phyloP scores from a whole-genome alignment of 2,329 filamentous ascomycete genomes.

The Penicillium sp. region DNA sequence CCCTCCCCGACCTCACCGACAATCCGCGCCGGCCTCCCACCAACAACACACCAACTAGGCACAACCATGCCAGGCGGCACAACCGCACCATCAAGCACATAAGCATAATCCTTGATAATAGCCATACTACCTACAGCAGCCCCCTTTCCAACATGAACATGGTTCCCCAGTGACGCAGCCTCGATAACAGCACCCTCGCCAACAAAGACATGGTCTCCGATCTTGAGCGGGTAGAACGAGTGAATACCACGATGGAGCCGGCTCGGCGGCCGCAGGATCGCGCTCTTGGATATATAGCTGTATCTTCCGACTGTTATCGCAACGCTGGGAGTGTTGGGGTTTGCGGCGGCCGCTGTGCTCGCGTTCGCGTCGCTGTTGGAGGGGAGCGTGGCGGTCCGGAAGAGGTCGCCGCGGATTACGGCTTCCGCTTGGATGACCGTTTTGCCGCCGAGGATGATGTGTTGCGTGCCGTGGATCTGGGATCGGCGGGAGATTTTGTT shows the following conservation, averaged over 20 bases:
- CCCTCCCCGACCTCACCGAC: conserved; percentile 68
- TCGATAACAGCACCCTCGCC: conserved; percentile 74
- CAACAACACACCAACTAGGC: conserved; percentile 89
- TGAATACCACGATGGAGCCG: conserved; percentile 70
- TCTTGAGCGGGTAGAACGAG: conserved; percentile 75
- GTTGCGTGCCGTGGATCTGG: conserved; percentile 89
- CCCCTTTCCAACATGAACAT: conserved; percentile 79
- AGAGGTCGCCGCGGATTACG: conserved; percentile 87
- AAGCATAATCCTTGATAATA: conserved; percentile 91
- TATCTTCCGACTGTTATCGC: conserved; percentile 87
- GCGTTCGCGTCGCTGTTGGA: conserved; percentile 34
- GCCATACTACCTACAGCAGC: conserved; percentile 81
- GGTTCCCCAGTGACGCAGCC: conserved; percentile 76
- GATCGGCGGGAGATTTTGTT: conserved; percentile 97
- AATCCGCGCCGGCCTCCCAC: conserved; percentile 73
- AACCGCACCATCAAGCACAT: conserved; percentile 79
- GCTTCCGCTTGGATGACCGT: conserved; percentile 95
- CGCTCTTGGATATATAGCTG: conserved; percentile 79
- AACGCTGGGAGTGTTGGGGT: conserved; percentile 36
- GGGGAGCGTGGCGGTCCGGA: conserved; percentile 47
- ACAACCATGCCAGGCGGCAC: conserved; percentile 88
- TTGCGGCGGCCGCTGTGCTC: conserved; percentile 34
- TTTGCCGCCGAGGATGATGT: conserved; percentile 95
- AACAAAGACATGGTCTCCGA: conserved; percentile 93
- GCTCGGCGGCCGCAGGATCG: conserved; percentile 77